Conservation (phyloP, 768 basidiomycete genomes). For the Mycena belliarum region DNA sequence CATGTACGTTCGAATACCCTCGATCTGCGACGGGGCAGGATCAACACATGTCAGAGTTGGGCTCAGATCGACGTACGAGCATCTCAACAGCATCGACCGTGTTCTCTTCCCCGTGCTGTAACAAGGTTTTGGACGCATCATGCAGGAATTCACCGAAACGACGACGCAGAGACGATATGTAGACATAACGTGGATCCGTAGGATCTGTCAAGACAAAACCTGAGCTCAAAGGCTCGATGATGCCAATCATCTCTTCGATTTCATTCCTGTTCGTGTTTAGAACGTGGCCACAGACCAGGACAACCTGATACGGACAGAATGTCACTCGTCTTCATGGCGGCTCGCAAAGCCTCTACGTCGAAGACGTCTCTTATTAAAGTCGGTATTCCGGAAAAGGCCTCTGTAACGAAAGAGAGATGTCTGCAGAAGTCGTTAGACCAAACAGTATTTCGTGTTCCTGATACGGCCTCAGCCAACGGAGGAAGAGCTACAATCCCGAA, state of each 20-base stretch:
- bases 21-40: constrained; percentile 43
- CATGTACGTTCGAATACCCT: constrained; percentile 70
- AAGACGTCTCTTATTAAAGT: constrained; percentile 60
- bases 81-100: constrained; percentile 80
- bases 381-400: constrained; percentile 74
- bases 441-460: constrained; percentile 53
- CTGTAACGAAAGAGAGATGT: constrained; percentile 70
- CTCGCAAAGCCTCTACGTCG: constrained; percentile 46
- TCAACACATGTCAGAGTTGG: background rate
- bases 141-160: constrained; percentile 75
- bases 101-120: constrained; percentile 76
- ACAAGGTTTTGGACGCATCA: constrained; percentile 63
- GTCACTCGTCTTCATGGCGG: constrained; percentile 55
- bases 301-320: constrained; percentile 52
- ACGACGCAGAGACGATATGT: constrained; percentile 53
- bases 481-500: constrained; percentile 15
- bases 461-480: background rate
- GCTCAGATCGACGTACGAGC: constrained; percentile 45
- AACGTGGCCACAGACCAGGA: background rate
- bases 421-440: constrained; percentile 92
- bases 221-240: constrained; percentile 58
- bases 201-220: constrained; percentile 71
- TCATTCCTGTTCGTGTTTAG: constrained; percentile 5
- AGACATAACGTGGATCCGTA: constrained; percentile 63
- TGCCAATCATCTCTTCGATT: constrained; percentile 34